Conservation (phyloP, 2,329 filamentous ascomycete genomes). For the Diaporthe ampelina region DNA sequence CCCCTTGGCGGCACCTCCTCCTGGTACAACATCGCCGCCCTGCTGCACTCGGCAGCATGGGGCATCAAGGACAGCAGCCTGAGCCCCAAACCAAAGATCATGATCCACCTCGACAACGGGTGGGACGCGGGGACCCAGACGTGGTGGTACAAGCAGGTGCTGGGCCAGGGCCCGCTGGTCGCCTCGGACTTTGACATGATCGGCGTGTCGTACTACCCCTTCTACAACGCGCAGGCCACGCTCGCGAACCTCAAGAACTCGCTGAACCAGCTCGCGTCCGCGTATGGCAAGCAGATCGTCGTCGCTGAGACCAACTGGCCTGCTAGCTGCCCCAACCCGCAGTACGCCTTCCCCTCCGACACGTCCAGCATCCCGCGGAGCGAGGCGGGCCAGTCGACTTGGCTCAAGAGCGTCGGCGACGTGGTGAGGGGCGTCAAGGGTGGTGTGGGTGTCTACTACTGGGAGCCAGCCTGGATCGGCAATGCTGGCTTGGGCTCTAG, state of each 20-base stretch:
- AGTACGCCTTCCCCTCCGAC: conserved; percentile 72
- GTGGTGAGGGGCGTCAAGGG: conserved; percentile 66
- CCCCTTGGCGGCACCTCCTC: conserved; percentile 71
- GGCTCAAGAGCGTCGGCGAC: conserved; percentile 70
- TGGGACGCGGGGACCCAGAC: conserved; percentile 78
- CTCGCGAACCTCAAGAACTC: conserved; percentile 68
- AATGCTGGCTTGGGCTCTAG: conserved; percentile 76
- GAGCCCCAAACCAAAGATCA: conserved; percentile 73
- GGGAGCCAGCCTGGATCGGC: conserved; percentile 80
- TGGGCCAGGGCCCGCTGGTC: conserved; percentile 63
- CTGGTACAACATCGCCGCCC: conserved; percentile 71
- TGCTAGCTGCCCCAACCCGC: conserved; percentile 71
- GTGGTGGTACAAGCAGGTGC: conserved; percentile 69
- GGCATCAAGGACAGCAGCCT: conserved; percentile 75
- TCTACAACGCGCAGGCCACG: conserved; percentile 73
- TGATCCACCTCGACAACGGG: conserved; percentile 83
- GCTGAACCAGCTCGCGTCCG: conserved; percentile 70
- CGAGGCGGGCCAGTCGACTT: conserved; percentile 72
- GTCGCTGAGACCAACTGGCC: conserved; percentile 82
- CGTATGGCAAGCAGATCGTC: conserved; percentile 75
- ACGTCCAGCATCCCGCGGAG: conserved; percentile 72
- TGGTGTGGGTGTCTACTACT: conserved; percentile 77
- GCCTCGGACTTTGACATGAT: conserved; percentile 76
- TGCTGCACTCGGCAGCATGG: conserved; percentile 74
- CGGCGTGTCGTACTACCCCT: conserved; percentile 81